Percentiles rank a stretch among this genome's conserved stretches.
Evolutionary conservation across 768 basidiomycete species (phyloP).

Genomic region (Suillus placidus): DNA sequence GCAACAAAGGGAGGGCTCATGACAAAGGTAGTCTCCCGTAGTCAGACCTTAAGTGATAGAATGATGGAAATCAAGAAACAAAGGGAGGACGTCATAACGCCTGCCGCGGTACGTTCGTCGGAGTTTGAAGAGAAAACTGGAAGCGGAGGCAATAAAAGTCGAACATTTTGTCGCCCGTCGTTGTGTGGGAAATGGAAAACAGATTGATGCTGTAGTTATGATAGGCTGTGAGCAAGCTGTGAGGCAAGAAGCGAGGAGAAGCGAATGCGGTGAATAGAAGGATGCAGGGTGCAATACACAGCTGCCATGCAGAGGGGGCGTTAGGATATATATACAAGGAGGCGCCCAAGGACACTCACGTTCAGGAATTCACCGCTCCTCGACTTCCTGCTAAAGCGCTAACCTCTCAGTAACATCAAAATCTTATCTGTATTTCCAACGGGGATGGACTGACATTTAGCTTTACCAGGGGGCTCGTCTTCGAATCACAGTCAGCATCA

Average conservation of each 20-base stretch:
- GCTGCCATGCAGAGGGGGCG: too few relatives aligned
- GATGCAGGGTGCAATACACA: too few relatives aligned
- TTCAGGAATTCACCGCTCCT: background rate
- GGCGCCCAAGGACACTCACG: background rate
- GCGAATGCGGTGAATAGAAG: too few relatives aligned
- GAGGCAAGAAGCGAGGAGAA: too few relatives aligned
- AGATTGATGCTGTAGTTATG: background rate
- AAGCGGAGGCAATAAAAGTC: too few relatives aligned
- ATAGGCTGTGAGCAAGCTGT: too few relatives aligned
- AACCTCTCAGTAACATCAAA: background rate
- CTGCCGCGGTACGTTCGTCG: background rate
- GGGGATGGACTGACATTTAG: background rate
- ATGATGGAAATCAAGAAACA: background rate
- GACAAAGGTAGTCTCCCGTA: background rate
- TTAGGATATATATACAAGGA: too few relatives aligned
- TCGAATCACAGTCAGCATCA: background rate
- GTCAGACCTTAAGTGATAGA: background rate
- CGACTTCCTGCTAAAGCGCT: background rate
- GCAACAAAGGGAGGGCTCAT: background rate
- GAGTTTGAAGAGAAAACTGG: background rate
- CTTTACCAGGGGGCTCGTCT: background rate
- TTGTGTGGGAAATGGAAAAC: background rate
- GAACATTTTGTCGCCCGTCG: background rate
- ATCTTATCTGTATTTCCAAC: background rate
- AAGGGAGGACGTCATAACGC: background rate